Base-by-base conservation (phyloP, 2,329 filamentous ascomycete species). In the Aspergillus fumigatiaffinis region DNA sequence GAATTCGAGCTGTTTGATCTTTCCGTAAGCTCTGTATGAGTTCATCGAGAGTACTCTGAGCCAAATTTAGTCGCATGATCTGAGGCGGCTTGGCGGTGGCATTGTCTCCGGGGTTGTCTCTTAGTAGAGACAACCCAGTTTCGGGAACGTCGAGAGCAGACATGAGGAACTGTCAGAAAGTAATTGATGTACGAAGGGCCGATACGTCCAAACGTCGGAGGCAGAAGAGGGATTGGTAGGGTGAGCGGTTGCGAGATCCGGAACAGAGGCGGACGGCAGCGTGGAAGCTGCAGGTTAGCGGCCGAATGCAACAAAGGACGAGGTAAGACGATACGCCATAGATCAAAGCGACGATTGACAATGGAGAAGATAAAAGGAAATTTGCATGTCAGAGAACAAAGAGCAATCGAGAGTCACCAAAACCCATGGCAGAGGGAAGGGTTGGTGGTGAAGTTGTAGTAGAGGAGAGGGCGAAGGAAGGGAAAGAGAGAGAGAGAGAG, bases 1-100 rank as follows among this genome's bases (percentile, higher is more conserved):
- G 76, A 52, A 81, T 64, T 63, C 73, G 73, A 62, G 76, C 77
- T 54, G 75, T 71, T 58, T 79, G 71, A 52, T 76, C 74, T 44
- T 73, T 70, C 50, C 72, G 71, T 29, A 80, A 69, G 56, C 66
- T 72, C 54, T 76, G 72, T 32, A 81, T 72, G 29, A 81, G 70
- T 51, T 80, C 78, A 57, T 79, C 73, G 51, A 79, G 71, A 46
- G 77, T 76, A 54, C 61, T 72, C 65, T 77, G 74, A 26, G 73
- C 69, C 55, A 81, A 67, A 58, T 78, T 76, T 60, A 81, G 63
- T 59, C 77, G 77, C 72, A 81, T 77, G 55, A 79, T 73, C 66
- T 80, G 78, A 38, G 68, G 62, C 17, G 72, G 68, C 66, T 73
- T 75, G 53, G 62, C 60, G 32, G 69, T 57, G 48, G 64, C 52